Evolutionary conservation across 257 asterid genomes (phyloP), one percentile per base, ranked within the genome.

Genomic region (Perilla frutescens): DNA sequence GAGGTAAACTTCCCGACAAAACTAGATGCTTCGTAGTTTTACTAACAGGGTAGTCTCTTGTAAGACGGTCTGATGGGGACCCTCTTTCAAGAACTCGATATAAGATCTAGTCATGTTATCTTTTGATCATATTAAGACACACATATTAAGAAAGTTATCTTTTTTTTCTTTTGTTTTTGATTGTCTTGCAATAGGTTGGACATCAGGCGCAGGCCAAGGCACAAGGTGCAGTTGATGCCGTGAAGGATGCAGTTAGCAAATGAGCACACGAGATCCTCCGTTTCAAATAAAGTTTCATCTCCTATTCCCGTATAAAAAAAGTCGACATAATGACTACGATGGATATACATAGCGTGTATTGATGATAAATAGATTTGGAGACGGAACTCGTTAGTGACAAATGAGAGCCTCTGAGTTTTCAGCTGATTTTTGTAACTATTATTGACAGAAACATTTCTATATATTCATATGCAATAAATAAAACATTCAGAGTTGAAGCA

Each of bases 161-260:
- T 20, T 20, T 20, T 20, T 20, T 20, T 20, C 26, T 20, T 20
- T 20, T 20, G 26, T 7, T 11, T 45, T 2, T 8, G 29, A 15
- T 15, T 12, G 9, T 8, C 54, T 7, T 10, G 66, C 10, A 1
- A 6, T 69, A 82, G 89, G 82, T 79, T 56, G 89, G 87, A 62
- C 72, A 74, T 14, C 82, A 75, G 68, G 7, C 55, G 64, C 85
- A 85, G 62, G 79, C 73, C 32, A 80, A 62, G 80, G 87, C 89
- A 37, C 84, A 80, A 60, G 82, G 75, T 37, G 87, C 82, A 31
- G 85, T 53, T 26, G 87, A 80, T 0, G 60, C 85, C 1, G 82
- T 80, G 39, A 82, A 85, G 75, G 20, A 78, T 78, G 89, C 89
- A 51, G 78, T 83, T 36, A 83, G 79, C 64, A 85, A 83, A 74